Evolutionary conservation across 306 rosid genomes (phyloP), one percentile per base, ranked within the genome.

Genomic region (Vigna trinervia): DNA sequence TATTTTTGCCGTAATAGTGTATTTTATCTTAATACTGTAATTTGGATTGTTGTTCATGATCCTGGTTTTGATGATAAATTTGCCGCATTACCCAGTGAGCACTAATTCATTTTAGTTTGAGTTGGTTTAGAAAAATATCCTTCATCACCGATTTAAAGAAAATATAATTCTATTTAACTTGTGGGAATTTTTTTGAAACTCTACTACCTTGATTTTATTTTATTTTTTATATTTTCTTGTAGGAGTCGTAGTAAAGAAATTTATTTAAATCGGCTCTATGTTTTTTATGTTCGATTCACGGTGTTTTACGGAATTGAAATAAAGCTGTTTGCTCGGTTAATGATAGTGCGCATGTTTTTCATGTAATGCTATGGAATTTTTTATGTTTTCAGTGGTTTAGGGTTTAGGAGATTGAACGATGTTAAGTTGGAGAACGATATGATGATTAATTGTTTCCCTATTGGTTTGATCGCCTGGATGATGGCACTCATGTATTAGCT

Each of bases 401-500:
- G 30, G 6, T 20, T 54, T 20, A 54, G 30, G 13, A 5, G 13
- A 2, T 3, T 1, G 30, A 54, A 1, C 13, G 9, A 9, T 20
- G 30, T 9, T 22, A 54, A 11, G 11, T 59, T 38, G 76, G 77
- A 70, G 76, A 8, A 71, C 64, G 85, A 46, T 12, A 9, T 80
- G 82, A 84, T 56, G 79, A 84, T 69, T 48, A 14, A 0, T 78
- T 69, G 13, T 79, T 63, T 80, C 73, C 86, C 84, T 79, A 79
- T 79, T 84, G 84, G 87, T 84, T 80, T 84, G 87, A 80, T 65
- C 64, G 84, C 82, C 79, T 6, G 46, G 11, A 84, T 79, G 84
- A 79, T 79, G 87, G 82, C 79, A 23, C 22, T 23, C 19, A 8
- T 32, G 77, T 81, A 81, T 81, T 81, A 81, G 85, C 87, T 84